Base-by-base conservation (phyloP, 148 eudicot species). In the Bassia scoparia region DNA sequence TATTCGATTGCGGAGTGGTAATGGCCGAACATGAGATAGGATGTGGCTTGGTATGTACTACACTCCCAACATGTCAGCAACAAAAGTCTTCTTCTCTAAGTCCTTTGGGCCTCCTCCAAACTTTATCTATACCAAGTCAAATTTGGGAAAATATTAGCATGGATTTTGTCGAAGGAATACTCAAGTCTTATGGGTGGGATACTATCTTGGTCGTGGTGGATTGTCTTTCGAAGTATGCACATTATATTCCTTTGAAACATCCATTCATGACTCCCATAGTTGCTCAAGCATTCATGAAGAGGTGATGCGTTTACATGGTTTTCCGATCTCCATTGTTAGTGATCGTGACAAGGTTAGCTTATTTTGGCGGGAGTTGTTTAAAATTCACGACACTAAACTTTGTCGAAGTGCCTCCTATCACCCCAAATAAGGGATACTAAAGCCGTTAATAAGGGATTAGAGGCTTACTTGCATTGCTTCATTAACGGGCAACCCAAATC, bases 161-260 rank as follows among this genome's bases (percentile, higher is more conserved):
- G 59, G 72, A 69, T 9, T 69, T 69, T 29, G 10, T 69, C 0
- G 59, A 69, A 18, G 72, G 58, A 1, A 6, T 69, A 15, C 72
- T 60, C 0, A 48, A 29, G 24, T 69, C 72, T 1, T 9, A 5
- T 0, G 43, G 72, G 0, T 17, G 20, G 43, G 72, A 69, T 9
- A n/a, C n/a, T n/a, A n/a, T n/a, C n/a, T 44, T 60, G 0, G 24
- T 69, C 1, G 7, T 31, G 2, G n/a, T n/a, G n/a, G n/a, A n/a
- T n/a, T n/a, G n/a, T n/a, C n/a, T n/a, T n/a, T n/a, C n/a, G n/a
- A n/a, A n/a, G n/a, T n/a, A n/a, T n/a, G n/a, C n/a, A n/a, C n/a
- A n/a, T n/a, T n/a, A n/a, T n/a, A n/a, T n/a, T n/a, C n/a, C n/a
- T n/a, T n/a, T n/a, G n/a, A n/a, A n/a, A n/a, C n/a, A 69, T 29